Conservation (phyloP, 257 asterid genomes). For the Scutellaria minor region DNA sequence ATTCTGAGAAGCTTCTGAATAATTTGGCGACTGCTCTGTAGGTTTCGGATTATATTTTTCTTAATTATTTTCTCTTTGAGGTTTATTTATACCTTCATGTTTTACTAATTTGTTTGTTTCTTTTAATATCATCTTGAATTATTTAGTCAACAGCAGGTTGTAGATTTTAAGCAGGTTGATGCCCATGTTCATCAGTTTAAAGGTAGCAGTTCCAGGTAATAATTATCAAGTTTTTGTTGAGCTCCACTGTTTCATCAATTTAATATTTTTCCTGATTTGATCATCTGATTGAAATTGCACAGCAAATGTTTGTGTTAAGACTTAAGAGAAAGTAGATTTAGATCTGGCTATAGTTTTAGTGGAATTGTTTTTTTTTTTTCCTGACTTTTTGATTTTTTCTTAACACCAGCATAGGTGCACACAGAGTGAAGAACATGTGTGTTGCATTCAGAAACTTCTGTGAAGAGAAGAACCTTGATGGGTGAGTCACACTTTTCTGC, state of each 20-base stretch:
- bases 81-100: not conserved
- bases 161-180: slow-evolving; percentile 72
- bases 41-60: slow-evolving; percentile 29
- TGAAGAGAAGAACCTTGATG: slow-evolving; percentile 70
- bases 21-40: slow-evolving; percentile 65
- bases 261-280: slow-evolving; percentile 1
- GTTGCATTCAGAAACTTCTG: slow-evolving; percentile 66
- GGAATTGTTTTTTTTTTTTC: not conserved
- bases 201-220: slow-evolving; percentile 81
- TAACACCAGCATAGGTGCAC: slow-evolving; percentile 70
- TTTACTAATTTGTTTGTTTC: slow-evolving; percentile 20
- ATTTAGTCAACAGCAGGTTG: slow-evolving; percentile 61
- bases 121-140: slow-evolving; percentile 19
- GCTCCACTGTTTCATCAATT: slow-evolving; percentile 24
- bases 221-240: not conserved
- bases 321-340: not conserved
- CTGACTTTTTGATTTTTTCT: not conserved
- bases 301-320: slow-evolving; percentile 3
- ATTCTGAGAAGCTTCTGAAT: slow-evolving; percentile 70
- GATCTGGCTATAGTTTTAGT: slow-evolving; percentile 30
- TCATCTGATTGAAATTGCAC: slow-evolving; percentile 11
- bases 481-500: slow-evolving; percentile 51
- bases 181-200: slow-evolving; percentile 75
- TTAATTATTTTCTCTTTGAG: not conserved
- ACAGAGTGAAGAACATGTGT: slow-evolving; percentile 65